Base-by-base conservation (phyloP, 1,284 basidiomycete species). In the Cryptococcus sp. region DNA sequence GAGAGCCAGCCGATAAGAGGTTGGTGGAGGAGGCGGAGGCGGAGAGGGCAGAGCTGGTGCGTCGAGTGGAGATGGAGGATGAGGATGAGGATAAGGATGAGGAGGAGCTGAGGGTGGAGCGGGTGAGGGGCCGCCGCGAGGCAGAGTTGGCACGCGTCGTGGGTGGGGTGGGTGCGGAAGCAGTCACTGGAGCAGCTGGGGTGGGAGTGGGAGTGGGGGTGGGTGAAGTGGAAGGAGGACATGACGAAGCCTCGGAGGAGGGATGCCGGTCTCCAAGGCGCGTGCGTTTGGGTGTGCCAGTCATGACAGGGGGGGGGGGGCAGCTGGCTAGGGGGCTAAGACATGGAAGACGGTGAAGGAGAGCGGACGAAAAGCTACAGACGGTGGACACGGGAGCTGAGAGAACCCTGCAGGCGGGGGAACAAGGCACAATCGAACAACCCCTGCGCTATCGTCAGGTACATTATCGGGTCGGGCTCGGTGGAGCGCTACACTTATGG, bases 51-150 rank as follows among this genome's bases (percentile, higher is more conserved):
- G 51, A 58, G 37, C 51, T 60, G 13, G 56, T 57, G 52, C 64
- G 65, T 46, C 69, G 64, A 37, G 64, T 64, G 23, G 63, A 53
- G 8, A 64, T 57, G 24, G 54, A 52, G 59, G 63, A 60, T 36
- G 65, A 53, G 12, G 64, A 66, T 13, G 61, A 61, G 3, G 65
- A 67, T 39, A 64, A 63, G 16, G 67, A 61, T 18, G 44, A 55
- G 59, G 50, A 55, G 50, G 53, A 36, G 33, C 51, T 18, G 38
- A 47, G 28, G 24, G 51, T 53, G 48, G 52, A 16, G 64, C 56
- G 38, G 64, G 44, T 43, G 46, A 48, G 28, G 36, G 40, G 52
- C 36, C 37, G 40, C 6, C 37, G 49, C 20, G 35, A 40, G 46
- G 45, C 20, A 3, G 59, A 53, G 38, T 44, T 53, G 48, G 47